Evolutionary conservation across 2,329 filamentous ascomycete genomes (phyloP), one percentile per base, ranked within the genome.

Genomic region (Penicillium crustosum): DNA sequence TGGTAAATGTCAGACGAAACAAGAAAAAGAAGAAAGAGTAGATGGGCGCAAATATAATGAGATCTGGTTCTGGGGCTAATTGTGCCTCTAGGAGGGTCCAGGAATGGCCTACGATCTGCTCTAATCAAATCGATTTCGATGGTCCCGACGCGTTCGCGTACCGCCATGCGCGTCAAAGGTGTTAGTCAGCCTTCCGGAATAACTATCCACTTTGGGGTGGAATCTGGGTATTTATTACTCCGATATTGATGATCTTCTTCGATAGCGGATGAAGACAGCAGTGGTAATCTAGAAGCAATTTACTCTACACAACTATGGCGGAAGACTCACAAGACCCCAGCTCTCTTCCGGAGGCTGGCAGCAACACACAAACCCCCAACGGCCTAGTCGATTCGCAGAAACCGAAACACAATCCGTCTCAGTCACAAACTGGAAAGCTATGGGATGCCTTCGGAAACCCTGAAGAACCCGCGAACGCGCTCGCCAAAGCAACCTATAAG

Each of bases 401-500:
- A 60, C 68, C 74, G n/a, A 77, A 74, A 61, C 70, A 76, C 64
- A 76, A 78, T 50, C 69, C 75, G 27, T 71, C 77, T 25, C 73
- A 78, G 66, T 76, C 77, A 36, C 78, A 80, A 68, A 77, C 75
- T 42, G 75, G 74, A 58, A 79, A 80, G 68, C 66, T 79, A 68
- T 79, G 78, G 76, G 77, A 79, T 50, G 77, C 76, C 31, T 78
- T 79, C 59, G 77, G 77, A 33, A 77, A 76, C 59, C 77, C 78
- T 12, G 73, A 77, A 58, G 76, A 83, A 58, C 82, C 78, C 48
- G 79, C 81, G 41, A 85, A 85, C 67, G 70, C 79, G 54, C 72
- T 87, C 71, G 79, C 85, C 1, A 82, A 82, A 55, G 83, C 83
- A 19, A 82, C 79, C 15, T 79, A 81, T 61, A 82, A 85, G 78